Conservation (phyloP, 1,139 yeast species). For the Hyphopichia pseudoburtonii region DNA sequence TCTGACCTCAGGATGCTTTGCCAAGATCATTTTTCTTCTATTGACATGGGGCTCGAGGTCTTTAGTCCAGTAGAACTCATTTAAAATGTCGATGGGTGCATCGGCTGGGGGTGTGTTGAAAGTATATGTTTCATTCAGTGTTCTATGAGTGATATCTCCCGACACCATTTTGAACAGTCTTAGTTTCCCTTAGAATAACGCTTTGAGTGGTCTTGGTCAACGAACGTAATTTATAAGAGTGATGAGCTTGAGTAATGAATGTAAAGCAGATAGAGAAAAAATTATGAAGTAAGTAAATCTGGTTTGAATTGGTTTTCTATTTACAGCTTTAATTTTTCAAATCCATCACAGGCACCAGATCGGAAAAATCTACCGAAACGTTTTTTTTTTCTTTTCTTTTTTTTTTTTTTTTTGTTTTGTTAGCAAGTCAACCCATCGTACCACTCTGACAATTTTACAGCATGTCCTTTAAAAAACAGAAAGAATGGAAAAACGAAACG, state of each 20-base stretch:
- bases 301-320: too few species aligned
- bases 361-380: not conserved
- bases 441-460: too few species aligned
- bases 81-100: conserved; percentile 39
- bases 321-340: too few species aligned
- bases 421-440: not conserved
- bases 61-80: conserved; percentile 81
- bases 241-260: too few species aligned
- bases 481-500: not conserved
- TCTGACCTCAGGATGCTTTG: conserved; percentile 75
- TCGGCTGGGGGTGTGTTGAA: conserved; percentile 46
- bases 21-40: conserved; percentile 71
- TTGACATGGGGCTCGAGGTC: conserved; percentile 78
- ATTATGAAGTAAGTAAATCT: too few species aligned
- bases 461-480: not conserved
- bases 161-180: too few species aligned
- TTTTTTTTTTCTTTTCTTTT: not conserved
- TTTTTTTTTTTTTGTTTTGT: not conserved
- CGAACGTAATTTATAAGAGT: too few species aligned
- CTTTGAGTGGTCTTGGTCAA: too few species aligned
- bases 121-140: conserved; percentile 32
- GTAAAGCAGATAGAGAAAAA: too few species aligned
- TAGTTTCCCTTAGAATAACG: too few species aligned
- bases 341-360: too few species aligned
- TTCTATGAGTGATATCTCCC: conserved; percentile 33